phyloP scores from a whole-genome alignment of 1,139 yeast genomes.

The Yamadazyma spencermartinsiae region DNA sequence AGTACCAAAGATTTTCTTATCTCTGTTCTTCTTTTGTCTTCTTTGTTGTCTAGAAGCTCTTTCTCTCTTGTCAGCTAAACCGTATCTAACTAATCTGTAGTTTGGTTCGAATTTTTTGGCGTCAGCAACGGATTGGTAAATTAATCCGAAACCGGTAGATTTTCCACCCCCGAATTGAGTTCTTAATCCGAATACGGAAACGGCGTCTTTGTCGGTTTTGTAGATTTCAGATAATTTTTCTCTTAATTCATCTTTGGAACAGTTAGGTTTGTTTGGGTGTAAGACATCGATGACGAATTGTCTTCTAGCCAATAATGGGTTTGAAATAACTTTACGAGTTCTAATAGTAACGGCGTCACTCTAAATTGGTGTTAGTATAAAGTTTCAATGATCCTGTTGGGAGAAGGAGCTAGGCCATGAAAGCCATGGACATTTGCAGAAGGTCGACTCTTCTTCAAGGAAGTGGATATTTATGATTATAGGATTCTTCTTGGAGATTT shows the following conservation, averaged over 20 bases:
- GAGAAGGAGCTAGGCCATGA: too few species aligned
- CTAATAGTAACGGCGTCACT: conserved; percentile 99
- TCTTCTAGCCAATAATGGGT: conserved; percentile 99
- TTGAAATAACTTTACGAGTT: conserved; percentile 99
- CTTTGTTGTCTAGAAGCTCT: conserved; percentile 99
- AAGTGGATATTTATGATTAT: too few species aligned
- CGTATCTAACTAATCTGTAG: conserved; percentile 99
- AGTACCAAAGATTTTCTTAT: conserved; percentile 98
- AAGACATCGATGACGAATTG: conserved; percentile 99
- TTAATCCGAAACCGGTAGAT: conserved; percentile 98
- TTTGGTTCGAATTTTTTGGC: conserved; percentile 99
- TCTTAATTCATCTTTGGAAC: conserved; percentile 98
- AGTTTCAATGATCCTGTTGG: background rate
- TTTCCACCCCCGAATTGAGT: conserved; percentile 99
- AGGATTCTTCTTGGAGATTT: too few species aligned
- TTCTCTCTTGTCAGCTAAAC: conserved; percentile 93
- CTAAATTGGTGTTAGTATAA: conserved; percentile 45
- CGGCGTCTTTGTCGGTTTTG: conserved; percentile 98
- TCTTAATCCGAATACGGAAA: conserved; percentile 98
- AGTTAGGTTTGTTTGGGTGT: conserved; percentile 99
- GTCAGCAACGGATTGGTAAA: conserved; percentile 97
- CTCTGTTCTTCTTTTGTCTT: conserved; percentile 99
- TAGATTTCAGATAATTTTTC: conserved; percentile 94
- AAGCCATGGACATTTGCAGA: too few species aligned
- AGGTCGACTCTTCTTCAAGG: too few species aligned